These are phyloP conservation scores for Paragyromitra xinjiangensis DNA, from an alignment of 495 filamentous ascomycete genomes.

Conservation along the genomic window DNA sequence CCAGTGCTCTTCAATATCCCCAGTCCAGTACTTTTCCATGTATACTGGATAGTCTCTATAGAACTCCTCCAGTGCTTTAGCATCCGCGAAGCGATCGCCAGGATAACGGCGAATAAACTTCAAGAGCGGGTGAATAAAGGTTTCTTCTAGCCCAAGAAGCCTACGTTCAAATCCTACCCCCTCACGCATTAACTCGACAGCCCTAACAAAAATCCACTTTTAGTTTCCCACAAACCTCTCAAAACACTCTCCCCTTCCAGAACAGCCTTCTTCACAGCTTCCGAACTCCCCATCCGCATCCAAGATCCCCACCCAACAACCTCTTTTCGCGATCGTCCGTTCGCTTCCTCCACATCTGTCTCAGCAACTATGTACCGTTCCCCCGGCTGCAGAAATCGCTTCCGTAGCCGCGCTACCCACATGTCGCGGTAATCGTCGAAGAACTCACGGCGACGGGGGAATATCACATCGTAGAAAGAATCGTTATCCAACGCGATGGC, in stretches of 20 bases:
- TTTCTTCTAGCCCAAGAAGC: slow-evolving; percentile 22
- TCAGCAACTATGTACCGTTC: slow-evolving; percentile 13
- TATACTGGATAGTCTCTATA: not conserved
- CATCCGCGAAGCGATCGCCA: slow-evolving; percentile 29
- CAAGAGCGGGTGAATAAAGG: not conserved
- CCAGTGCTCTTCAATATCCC: slow-evolving; percentile 38
- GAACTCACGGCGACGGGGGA: slow-evolving; percentile 34
- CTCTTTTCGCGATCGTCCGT: slow-evolving; percentile 15
- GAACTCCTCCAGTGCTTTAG: not conserved
- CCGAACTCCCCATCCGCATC: slow-evolving; percentile 31
- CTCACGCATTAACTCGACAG: not conserved
- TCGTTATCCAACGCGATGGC: slow-evolving; percentile 26
- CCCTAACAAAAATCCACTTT: not conserved
- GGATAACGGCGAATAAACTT: not conserved
- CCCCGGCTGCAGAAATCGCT: not conserved
- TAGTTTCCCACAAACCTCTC: slow-evolving; percentile 23
- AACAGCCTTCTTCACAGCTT: slow-evolving; percentile 2
- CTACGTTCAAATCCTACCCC: slow-evolving; percentile 26
- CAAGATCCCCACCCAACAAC: slow-evolving; percentile 41
- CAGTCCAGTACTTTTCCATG: slow-evolving; percentile 8
- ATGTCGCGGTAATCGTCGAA: slow-evolving; percentile 29
- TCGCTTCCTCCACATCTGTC: slow-evolving; percentile 8
- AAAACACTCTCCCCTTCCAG: slow-evolving; percentile 5
- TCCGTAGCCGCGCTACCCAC: slow-evolving; percentile 10
- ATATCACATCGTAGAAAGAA: slow-evolving; percentile 28